phyloP scores from a whole-genome alignment of 768 basidiomycete genomes.

The Dioszegia crocea region DNA sequence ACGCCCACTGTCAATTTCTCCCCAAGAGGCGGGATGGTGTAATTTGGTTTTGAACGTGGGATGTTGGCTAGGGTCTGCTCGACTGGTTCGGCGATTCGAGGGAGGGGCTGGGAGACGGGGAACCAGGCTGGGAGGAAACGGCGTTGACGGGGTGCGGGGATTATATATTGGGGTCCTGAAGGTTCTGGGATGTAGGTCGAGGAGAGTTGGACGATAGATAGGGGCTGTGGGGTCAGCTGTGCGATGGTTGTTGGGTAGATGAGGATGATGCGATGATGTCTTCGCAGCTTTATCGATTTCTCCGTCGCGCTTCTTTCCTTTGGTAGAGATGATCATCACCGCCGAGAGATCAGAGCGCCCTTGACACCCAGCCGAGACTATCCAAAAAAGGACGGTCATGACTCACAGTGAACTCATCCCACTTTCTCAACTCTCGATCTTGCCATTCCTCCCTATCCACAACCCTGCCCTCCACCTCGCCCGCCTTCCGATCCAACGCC shows the following conservation, averaged over 20 bases:
- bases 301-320: no score
- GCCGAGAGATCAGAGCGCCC: no score
- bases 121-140: conserved; percentile 11
- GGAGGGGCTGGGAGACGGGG: conserved; percentile 2
- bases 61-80: not conserved
- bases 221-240: no score
- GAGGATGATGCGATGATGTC: no score
- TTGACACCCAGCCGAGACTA: no score
- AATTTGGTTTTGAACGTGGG: not conserved
- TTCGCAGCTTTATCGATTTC: no score
- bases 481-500: conserved; percentile 17
- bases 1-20: conserved; percentile 32
- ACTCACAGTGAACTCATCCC: conserved; percentile 28
- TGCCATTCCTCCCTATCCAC: not conserved
- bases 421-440: conserved; percentile 7
- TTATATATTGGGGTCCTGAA: not conserved
- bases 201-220: conserved; percentile 20
- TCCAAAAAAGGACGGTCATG: not conserved
- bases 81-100: not conserved
- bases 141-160: conserved; percentile 10
- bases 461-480: not conserved
- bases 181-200: not conserved
- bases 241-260: no score
- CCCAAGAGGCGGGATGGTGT: conserved; percentile 11
- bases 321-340: no score